Evolutionary conservation across 1,139 yeast genomes (phyloP), one percentile per base, ranked within the genome.

Genomic region (Taiozyma sp.): DNA sequence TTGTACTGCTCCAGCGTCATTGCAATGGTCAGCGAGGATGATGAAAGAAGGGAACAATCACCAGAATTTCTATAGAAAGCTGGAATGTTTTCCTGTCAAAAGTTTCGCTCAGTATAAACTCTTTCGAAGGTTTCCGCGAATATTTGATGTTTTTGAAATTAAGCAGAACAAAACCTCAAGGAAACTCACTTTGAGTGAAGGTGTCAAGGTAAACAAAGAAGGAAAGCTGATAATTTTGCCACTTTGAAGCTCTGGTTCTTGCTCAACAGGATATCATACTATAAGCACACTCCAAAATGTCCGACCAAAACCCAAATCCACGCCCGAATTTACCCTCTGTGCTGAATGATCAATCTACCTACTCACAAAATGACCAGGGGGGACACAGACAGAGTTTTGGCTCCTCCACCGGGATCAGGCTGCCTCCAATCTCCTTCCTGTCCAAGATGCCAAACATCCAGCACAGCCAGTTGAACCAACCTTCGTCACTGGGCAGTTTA

Each of bases 351-450:
- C 28, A 40, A 8, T 7, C 28, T 6, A 22, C 16, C 16, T 24
- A 40, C 28, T 16, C 29, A 40, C 42, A 40, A 22, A 30, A 37
- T 21, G 19, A 35, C 35, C 43, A 29, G 37, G 19, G 19, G 19
- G 19, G 43, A 22, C 28, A 21, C 9, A n/a, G 22, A 34, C 26
- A 22, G 30, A 37, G 41, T 11, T 22, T 22, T 22, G 19, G 42
- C 19, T 40, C 42, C 16, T 35, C 48, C 8, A 49, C 45, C 16
- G 48, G 48, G 57, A 66, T 68, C 19, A 44, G 57, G 30, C 48
- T 60, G 16, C 59, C 63, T 10, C 63, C 63, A 9, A 59, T 61
- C 11, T 60, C 64, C 4, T 60, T 59, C 44, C 50, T 59, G 13
- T 55, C 58, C 10, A 56, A 49, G 37, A 28, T 46, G 13, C 43